Evolutionary conservation across 2,329 filamentous ascomycete genomes (phyloP).

Genomic region (Beauveria australis): DNA sequence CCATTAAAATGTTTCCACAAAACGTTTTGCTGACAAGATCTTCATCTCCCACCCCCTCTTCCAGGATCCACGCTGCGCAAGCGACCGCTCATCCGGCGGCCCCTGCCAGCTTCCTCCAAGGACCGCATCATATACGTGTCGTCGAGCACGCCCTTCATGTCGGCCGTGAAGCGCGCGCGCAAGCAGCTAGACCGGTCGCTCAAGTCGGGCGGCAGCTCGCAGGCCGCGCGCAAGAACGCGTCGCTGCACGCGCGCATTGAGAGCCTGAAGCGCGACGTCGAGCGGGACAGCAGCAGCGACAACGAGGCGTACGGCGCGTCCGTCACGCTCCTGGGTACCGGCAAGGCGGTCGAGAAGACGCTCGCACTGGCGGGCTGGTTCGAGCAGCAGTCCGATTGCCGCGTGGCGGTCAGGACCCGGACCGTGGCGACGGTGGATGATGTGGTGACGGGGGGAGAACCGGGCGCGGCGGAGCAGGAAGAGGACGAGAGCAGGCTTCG

Average conservation of each 20-base stretch:
- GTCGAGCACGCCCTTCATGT: conserved; percentile 57
- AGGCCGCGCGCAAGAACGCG: conserved; percentile 39
- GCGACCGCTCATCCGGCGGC: conserved; percentile 35
- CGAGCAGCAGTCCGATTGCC: conserved; percentile 49
- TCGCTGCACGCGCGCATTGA: conserved; percentile 39
- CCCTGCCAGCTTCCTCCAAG: conserved; percentile 34
- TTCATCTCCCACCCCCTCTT: neutral
- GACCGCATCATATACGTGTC: conserved; percentile 55
- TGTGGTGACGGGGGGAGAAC: conserved; percentile 24
- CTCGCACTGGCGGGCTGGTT: conserved; percentile 58
- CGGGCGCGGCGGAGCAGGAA: conserved; percentile 18
- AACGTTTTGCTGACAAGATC: neutral
- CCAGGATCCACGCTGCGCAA: conserved; percentile 42
- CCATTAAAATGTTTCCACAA: neutral
- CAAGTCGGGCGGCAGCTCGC: conserved; percentile 20
- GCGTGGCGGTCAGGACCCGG: conserved; percentile 52
- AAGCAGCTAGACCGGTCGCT: conserved; percentile 51
- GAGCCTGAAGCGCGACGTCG: conserved; percentile 28
- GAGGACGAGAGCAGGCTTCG: conserved; percentile 35
- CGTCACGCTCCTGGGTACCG: conserved; percentile 56
- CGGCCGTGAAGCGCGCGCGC: conserved; percentile 56
- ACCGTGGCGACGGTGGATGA: conserved; percentile 62
- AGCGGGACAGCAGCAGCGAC: conserved; percentile 11
- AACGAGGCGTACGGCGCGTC: conserved; percentile 20
- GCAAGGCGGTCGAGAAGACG: conserved; percentile 57